These are phyloP conservation scores for Lithospermum erythrorhizon DNA, from an alignment of 257 asterid species.

Conservation along the genomic window DNA sequence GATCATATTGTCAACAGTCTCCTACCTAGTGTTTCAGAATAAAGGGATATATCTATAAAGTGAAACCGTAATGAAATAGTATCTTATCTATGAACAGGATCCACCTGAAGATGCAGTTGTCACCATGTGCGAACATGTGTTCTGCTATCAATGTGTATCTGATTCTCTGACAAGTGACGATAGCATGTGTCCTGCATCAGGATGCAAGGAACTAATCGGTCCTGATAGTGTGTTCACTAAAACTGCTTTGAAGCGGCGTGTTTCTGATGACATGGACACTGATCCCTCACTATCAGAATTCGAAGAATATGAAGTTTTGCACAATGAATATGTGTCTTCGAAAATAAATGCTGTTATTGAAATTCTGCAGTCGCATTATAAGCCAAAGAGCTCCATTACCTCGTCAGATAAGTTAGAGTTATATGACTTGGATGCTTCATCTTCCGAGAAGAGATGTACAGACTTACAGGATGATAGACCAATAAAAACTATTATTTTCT, in stretches of 20 bases:
- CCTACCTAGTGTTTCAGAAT: neutral
- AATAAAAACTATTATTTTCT: slow-evolving; percentile 83
- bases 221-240: slow-evolving; percentile 67
- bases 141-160: slow-evolving; percentile 86
- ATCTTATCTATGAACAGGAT: slow-evolving; percentile 42
- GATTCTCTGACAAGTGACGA: slow-evolving; percentile 82
- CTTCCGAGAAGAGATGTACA: slow-evolving; percentile 15
- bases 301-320: slow-evolving; percentile 31
- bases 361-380: slow-evolving; percentile 46
- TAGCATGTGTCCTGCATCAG: slow-evolving; percentile 67
- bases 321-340: slow-evolving; percentile 50
- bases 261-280: slow-evolving; percentile 35
- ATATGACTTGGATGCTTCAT: slow-evolving; percentile 29
- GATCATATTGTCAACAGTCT: too few species aligned
- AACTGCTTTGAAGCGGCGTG: slow-evolving; percentile 50
- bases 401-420: neutral
- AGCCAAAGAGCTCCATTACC: slow-evolving; percentile 11
- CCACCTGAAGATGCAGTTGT: slow-evolving; percentile 97
- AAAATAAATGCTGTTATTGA: slow-evolving; percentile 66
- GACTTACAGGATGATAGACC: slow-evolving; percentile 28
- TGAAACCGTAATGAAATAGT: neutral
- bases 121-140: slow-evolving; percentile 88
- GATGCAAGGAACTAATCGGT: slow-evolving; percentile 81
- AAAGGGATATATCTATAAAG: neutral
- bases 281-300: slow-evolving; percentile 29